Conservation (phyloP, 139 green algal species). For the Gonium pectorale region DNA sequence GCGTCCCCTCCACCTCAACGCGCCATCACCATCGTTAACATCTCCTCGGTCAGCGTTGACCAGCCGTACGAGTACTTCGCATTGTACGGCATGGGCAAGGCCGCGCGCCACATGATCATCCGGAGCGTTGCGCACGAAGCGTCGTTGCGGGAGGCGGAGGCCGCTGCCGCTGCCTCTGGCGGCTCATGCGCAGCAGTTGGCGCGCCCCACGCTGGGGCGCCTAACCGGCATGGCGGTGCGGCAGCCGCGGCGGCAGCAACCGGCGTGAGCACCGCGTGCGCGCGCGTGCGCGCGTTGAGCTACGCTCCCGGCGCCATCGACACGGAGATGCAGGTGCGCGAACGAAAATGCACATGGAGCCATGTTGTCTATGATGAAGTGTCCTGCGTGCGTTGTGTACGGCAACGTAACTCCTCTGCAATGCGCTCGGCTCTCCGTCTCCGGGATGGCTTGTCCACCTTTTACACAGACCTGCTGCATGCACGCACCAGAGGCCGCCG, state of each 20-base stretch:
- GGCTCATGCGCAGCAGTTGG: neutral
- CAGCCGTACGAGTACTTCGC: slow-evolving; percentile 44
- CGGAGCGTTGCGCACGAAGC: slow-evolving; percentile 32
- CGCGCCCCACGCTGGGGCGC: neutral
- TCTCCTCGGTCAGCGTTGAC: slow-evolving; percentile 14
- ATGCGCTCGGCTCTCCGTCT: neutral
- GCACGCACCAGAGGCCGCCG: too few species aligned
- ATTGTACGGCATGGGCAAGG: slow-evolving; percentile 46
- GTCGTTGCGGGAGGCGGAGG: neutral
- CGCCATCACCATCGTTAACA: slow-evolving; percentile 29
- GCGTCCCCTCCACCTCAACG: too few species aligned
- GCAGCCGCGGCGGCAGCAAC: neutral
- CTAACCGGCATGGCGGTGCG: neutral
- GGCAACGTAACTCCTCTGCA: neutral
- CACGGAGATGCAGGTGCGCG: slow-evolving; percentile 42
- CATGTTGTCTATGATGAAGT: neutral
- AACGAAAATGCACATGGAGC: neutral
- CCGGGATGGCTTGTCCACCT: too few species aligned
- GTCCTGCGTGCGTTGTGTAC: neutral
- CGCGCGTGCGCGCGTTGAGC: slow-evolving; percentile 5
- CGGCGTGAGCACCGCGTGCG: neutral
- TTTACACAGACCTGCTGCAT: too few species aligned
- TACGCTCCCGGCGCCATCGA: slow-evolving; percentile 34
- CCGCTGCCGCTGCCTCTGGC: neutral
- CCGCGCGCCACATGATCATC: slow-evolving; percentile 33